These are phyloP conservation scores for Odontarrhena argentea DNA, from an alignment of 345 rosid genomes.

Conservation along the genomic window DNA sequence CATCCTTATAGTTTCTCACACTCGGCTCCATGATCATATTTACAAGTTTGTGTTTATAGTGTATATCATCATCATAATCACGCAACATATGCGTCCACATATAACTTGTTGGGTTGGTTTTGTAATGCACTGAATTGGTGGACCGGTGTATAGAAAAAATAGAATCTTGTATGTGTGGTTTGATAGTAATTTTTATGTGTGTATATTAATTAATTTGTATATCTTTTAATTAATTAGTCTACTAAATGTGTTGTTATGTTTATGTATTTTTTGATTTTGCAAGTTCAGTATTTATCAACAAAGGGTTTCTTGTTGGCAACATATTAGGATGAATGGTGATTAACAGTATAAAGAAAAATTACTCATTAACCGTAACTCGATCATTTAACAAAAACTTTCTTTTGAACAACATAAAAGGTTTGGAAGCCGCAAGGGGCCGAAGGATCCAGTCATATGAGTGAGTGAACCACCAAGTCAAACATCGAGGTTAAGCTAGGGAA, in stretches of 20 bases:
- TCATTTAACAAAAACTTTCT: no score
- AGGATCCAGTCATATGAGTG: no score
- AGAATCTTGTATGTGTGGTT: conserved; percentile 2
- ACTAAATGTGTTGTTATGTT: background rate
- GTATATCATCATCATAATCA: conserved; percentile 19
- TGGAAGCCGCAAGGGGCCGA: no score
- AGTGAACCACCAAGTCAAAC: no score
- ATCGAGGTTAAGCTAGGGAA: no score
- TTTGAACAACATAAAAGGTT: no score
- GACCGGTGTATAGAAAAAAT: conserved; percentile 9
- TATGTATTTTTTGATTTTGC: background rate
- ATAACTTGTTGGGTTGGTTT: conserved; percentile 20
- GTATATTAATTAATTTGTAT: conserved; percentile 13
- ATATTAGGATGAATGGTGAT: background rate
- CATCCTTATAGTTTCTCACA: conserved; percentile 18
- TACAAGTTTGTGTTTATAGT: conserved; percentile 2
- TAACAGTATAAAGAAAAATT: no score
- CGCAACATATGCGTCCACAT: conserved; percentile 14
- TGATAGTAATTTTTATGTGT: conserved; percentile 7
- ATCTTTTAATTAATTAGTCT: background rate
- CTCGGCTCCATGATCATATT: conserved; percentile 31
- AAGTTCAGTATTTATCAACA: conserved; percentile 1
- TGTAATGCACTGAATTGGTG: conserved; percentile 27
- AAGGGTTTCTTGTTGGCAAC: background rate
- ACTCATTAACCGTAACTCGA: no score